A percentile compares a stretch with the other conserved stretches of the same genome.
Conservation (phyloP, 2,329 filamentous ascomycete genomes). For the Fusarium sp. region DNA sequence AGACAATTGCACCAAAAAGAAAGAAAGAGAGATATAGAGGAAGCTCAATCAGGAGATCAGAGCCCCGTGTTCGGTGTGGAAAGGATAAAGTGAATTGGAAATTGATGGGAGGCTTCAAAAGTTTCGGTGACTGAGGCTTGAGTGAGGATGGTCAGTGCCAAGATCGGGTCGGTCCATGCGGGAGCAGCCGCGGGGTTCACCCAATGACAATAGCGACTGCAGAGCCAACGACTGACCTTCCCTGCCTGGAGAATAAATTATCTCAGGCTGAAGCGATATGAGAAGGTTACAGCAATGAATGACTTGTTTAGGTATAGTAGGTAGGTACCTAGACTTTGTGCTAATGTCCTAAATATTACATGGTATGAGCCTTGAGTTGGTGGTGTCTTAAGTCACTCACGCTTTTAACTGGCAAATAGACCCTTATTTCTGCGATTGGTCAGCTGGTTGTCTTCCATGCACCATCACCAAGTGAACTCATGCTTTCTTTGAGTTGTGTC, state of each 20-base stretch:
- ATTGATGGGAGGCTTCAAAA: conserved; percentile 28
- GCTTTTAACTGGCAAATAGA: conserved; percentile 17
- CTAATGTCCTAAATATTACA: background rate
- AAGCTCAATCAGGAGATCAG: background rate
- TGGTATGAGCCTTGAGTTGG: conserved; percentile 18
- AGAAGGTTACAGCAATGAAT: background rate
- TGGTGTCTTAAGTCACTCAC: conserved; percentile 22
- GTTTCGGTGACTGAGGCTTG: conserved; percentile 28
- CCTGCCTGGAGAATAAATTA: background rate
- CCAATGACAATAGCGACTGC: background rate
- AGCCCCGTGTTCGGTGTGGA: conserved; percentile 9
- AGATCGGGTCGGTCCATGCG: conserved; percentile 39
- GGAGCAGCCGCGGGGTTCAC: conserved; percentile 39
- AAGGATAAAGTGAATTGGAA: conserved; percentile 9
- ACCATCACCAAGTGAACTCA: conserved; percentile 7
- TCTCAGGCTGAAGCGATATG: conserved; percentile 3
- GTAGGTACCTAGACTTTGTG: background rate
- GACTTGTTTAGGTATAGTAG: conserved; percentile 13
- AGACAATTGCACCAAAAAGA: background rate
- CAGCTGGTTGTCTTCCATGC: conserved; percentile 13
- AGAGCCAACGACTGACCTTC: background rate
- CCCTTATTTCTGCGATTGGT: conserved; percentile 16
- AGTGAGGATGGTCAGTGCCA: conserved; percentile 23
- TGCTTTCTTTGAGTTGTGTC: conserved; percentile 4
- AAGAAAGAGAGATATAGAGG: background rate